Evolutionary conservation across 345 rosid genomes (phyloP), one percentile per base, ranked within the genome.

Genomic region (Eucalyptus lansdowneana): DNA sequence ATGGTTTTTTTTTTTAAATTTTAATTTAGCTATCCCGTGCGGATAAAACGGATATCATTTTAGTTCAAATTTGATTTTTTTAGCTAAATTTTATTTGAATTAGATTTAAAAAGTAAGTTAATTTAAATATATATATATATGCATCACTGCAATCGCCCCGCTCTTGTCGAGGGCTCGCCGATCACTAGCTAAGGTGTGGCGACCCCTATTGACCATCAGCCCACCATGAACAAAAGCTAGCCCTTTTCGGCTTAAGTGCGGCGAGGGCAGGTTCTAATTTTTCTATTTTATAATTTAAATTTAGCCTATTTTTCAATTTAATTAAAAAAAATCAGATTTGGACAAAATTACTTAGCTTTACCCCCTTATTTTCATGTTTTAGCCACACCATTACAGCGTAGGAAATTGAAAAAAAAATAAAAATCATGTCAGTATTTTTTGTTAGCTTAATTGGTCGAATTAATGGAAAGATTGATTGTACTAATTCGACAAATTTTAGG

Each of bases 401-500:
- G 2, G 2, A 19, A 22, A 72, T 19, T 31, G 25, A 37, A 34
- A 17, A 10, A 34, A 16, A 19, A 9, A 72, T 0, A 31, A 19
- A 72, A 17, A 17, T 67, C 6, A 69, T 2, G 4, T 19, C 14
- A 2, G 4, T 11, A 3, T 72, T 37, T 9, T 72, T 72, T 34
- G 25, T 34, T 37, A 19, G 14, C 25, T 2, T 19, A 72, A 6
- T 37, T 37, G 4, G 6, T 19, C 0, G 5, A 10, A 3, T 10
- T 34, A 37, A 37, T 0, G 1, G 4, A 72, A 72, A 1, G 5
- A 37, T 7, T 72, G 14, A 21, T 65, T n/a, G 0, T 15, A n/a
- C 7, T 14, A n/a, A n/a, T 65, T 65, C 1, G 6, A n/a, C 3
- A 65, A n/a, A 3, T 65, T 65, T n/a, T 65, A n/a, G 0, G 9